A percentile compares a stretch with the other conserved stretches of the same genome.
Evolutionary conservation across 805 yeast species (phyloP).

Genomic region (Lachancea kluyveri): DNA sequence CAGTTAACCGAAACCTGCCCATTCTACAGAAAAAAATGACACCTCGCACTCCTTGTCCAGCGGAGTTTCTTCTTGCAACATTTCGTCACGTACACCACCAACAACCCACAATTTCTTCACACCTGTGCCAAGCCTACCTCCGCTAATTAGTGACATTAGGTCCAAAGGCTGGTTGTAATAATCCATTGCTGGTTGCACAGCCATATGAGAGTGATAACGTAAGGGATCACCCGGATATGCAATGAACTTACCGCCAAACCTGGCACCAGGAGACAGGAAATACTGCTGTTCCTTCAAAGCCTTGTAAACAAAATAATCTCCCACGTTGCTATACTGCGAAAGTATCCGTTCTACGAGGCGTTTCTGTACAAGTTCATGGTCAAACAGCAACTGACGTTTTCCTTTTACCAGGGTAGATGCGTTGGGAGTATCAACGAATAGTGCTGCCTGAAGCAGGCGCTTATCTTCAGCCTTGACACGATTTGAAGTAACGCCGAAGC

Average conservation of each 20-base stretch:
- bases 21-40: conserved; percentile 69
- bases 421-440: conserved; percentile 20
- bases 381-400: background rate
- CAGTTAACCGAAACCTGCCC: conserved; percentile 89
- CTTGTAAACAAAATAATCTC: conserved; percentile 33
- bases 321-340: conserved; percentile 6
- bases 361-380: conserved; percentile 1
- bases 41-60: conserved; percentile 25
- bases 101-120: conserved; percentile 82
- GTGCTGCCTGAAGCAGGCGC: conserved; percentile 19
- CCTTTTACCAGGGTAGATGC: conserved; percentile 7
- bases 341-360: conserved; percentile 1
- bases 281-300: conserved; percentile 35
- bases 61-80: conserved; percentile 14
- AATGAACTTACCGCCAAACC: conserved; percentile 85
- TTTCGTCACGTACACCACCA: conserved; percentile 32
- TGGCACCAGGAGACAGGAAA: conserved; percentile 72
- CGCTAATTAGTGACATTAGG: conserved; percentile 57
- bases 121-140: conserved; percentile 90
- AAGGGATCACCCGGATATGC: conserved; percentile 96
- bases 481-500: conserved; percentile 13
- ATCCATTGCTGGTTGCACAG: conserved; percentile 45
- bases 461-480: conserved; percentile 2
- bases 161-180: conserved; percentile 44
- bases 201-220: conserved; percentile 80